Evolutionary conservation across 2,329 filamentous ascomycete species (phyloP).

Genomic region (Beauveria bassiana): DNA sequence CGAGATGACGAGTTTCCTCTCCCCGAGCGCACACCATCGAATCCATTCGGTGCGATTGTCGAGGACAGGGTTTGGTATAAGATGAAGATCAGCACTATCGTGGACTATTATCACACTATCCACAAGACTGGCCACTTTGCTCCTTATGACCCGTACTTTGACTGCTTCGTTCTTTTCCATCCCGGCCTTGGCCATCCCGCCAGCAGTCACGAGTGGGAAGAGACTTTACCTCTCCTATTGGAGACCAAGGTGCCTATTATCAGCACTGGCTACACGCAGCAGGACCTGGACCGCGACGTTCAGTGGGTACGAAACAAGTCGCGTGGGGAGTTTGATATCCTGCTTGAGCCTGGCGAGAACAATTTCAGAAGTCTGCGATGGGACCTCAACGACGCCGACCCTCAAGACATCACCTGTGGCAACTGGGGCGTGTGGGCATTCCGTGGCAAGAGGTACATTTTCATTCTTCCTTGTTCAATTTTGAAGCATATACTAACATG

Average conservation of each 20-base stretch:
- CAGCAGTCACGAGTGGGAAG: slow-evolving; percentile 86
- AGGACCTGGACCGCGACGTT: slow-evolving; percentile 88
- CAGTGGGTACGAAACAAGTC: slow-evolving; percentile 83
- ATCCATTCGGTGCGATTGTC: slow-evolving; percentile 89
- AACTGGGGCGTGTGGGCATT: slow-evolving; percentile 99
- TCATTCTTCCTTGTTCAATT: background rate
- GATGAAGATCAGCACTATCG: slow-evolving; percentile 95
- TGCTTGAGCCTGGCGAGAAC: slow-evolving; percentile 91
- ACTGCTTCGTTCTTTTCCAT: slow-evolving; percentile 95
- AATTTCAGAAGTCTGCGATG: slow-evolving; percentile 86
- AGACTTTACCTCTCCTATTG: slow-evolving; percentile 79
- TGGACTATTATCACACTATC: slow-evolving; percentile 96
- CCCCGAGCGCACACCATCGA: slow-evolving; percentile 72
- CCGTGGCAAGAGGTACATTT: slow-evolving; percentile 80
- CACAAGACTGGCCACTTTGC: slow-evolving; percentile 86
- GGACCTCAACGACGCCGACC: slow-evolving; percentile 94
- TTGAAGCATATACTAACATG: slow-evolving; percentile 23
- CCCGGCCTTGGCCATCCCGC: slow-evolving; percentile 92
- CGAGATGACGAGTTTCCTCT: slow-evolving; percentile 89
- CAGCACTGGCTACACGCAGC: slow-evolving; percentile 91
- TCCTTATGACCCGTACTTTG: slow-evolving; percentile 96
- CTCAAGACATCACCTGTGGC: slow-evolving; percentile 86
- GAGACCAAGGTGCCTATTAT: slow-evolving; percentile 95
- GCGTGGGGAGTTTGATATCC: slow-evolving; percentile 81
- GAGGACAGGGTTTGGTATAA: slow-evolving; percentile 83